Base-by-base conservation (phyloP, 148 eudicot species). In the Camellia granthamiana region DNA sequence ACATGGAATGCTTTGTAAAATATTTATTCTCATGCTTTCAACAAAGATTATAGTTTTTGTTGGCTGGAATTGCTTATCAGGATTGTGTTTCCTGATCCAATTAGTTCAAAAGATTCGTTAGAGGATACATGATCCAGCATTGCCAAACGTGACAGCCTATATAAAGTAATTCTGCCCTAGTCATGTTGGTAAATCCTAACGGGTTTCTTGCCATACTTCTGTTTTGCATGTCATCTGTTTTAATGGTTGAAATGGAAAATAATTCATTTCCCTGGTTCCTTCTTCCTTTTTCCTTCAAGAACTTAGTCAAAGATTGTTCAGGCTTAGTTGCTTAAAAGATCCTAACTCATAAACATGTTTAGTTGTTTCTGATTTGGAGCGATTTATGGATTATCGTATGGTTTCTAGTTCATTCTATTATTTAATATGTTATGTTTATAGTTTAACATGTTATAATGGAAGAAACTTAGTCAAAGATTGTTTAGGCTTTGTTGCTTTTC, bases 401-500 rank as follows among this genome's bases (percentile, higher is more conserved):
- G 65, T 18, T 16, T 65, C 14, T 74, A 10, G 13, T 54, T 51
- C 68, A 61, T 15, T 46, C 60, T 78, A 2, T 0, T 55, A 18
- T 78, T 38, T 41, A 55, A 59, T 55, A 30, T 67, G 65, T 68
- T 38, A 8, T 15, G 41, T 55, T 55, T 43, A 44, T 62, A 51
- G 69, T 62, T 6, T 61, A 71, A n/a, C 8, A 74, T 51, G 7
- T 67, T 41, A 41, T 63, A 78, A 1, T 66, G 42, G 59, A 43
- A 60, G 30, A 72, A 63, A 42, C 4, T 70, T 54, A 15, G 30
- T 71, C 49, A 54, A 68, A 59, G 23, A 74, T 80, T 73, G 42
- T 74, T 71, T 2, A 76, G 47, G 62, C 77, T 47, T 58, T 71
- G 41, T 85, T 77, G 59, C 80, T 88, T 62, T 81, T 78, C 84